Evolutionary conservation across 441 rosid genomes (phyloP), one percentile per base, ranked within the genome.

Genomic region (Adansonia grandidieri): DNA sequence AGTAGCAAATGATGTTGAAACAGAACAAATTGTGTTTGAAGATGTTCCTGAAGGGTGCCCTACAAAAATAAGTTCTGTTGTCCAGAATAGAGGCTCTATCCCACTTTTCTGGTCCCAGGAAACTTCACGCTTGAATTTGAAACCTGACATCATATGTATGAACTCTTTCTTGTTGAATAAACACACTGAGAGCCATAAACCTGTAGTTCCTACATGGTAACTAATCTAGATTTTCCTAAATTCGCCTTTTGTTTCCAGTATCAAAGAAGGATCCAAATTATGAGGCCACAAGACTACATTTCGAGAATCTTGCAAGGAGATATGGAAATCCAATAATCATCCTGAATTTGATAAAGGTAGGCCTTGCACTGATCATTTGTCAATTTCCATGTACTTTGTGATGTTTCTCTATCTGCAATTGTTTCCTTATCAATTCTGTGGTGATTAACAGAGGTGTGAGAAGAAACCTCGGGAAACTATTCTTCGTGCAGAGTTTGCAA

Each of bases 101-200:
- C 97, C 97, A 75, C 92, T 92, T 80, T 89, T 88, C 83, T 92
- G 97, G 97, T 90, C 94, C 61, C 97, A 92, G 79, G 97, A 92
- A 84, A 92, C 93, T 70, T 92, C 97, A 45, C 90, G 91, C 78
- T 81, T 92, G 86, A 92, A 92, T 85, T 84, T 92, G 66, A 92
- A 85, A 85, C 97, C 97, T 66, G 93, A 88, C 79, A 92, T 92
- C 32, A 88, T 83, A 77, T 86, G 97, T 92, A 91, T 75, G 91
- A 66, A 64, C 51, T 75, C 66, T 77, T 48, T 66, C 14, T 72
- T 66, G 62, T 32, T 66, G 28, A 32, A 76, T 63, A 45, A 15
- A 19, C 20, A 50, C 3, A 42, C 71, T 53, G 17, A 69, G 10
- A 69, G 62, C 45, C 70, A 60, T 22, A 11, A 3, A 17, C 51